Base-by-base conservation (phyloP, 2,329 filamentous ascomycete species). In the Bertia moriformis region DNA sequence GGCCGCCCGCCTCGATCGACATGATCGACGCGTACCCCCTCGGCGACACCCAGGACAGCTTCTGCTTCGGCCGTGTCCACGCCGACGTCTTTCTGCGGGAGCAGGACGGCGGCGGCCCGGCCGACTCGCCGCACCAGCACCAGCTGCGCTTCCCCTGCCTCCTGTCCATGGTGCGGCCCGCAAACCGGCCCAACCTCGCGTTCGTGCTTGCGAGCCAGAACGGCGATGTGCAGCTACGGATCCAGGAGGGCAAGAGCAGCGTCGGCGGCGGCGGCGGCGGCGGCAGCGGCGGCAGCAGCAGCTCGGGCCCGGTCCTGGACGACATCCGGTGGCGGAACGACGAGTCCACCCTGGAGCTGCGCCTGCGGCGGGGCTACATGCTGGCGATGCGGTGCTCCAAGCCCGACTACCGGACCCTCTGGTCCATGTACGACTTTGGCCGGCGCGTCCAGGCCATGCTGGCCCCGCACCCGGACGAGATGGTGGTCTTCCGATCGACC, bases 371-470 rank as follows among this genome's bases (percentile, higher is more conserved):
- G 46, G 83, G 83, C 1, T 89, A 91, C 50, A 62, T 79, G 42
- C 60, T 93, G 32, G 72, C 71, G 15, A 61, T 91, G 14, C 75
- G 81, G 45, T 78, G 87, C 51, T 68, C 67, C 13, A 82, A 87
- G 48, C 63, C 71, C n/a, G 85, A 93, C 51, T 93, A 83, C 60
- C 73, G 78, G 44, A 77, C 73, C 44, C 59, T 93, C 10, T 88
- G 80, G 74, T 82, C 76, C 48, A 85, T 93, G 57, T 85, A 87
- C 46, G 85, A 93, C 43, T 89, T 93, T 53, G 84, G 82, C 18
- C 72, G 71, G 46, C 85, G 83, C 49, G 74, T 89, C 2, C 80
- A 87, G 50, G 67, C 69, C 18, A 83, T 75, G 39, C 65, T 93
- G 32, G 74, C 75, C 24, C 74, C 78, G 4, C 71, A 75, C 30